Base-by-base conservation (phyloP, 2,329 filamentous ascomycete genomes). In the Torrubiella hemipterigena region DNA sequence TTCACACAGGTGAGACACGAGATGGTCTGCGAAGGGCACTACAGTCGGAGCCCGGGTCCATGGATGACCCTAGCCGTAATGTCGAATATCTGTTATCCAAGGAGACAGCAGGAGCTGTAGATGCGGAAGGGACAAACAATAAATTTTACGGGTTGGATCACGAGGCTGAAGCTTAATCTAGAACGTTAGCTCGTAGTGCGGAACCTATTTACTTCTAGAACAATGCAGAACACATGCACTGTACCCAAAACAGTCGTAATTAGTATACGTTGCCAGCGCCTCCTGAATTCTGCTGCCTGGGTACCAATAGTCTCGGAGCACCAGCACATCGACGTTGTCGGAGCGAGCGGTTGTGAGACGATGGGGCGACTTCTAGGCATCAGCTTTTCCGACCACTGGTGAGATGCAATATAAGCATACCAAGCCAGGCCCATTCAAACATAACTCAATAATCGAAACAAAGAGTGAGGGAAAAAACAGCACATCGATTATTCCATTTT, bases 31-130 rank as follows among this genome's bases (percentile, higher is more conserved):
- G 54, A 45, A 58, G 54, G 37, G 53, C 57, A 3, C 48, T 65
- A 37, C 46, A 51, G 32, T 42, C 55, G 4, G 58, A 67, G 41
- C 58, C 61, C 36, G 67, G 66, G 3, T 59, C 55, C 6, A 50
- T 58, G 42, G 48, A 65, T 35, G 67, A 71, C 40, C 67, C 67
- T 4, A 54, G 56, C 30, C 43, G 58, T 7, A 35, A 55, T 23
- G 65, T 65, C 5, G 65, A 67, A 47, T 39, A 50, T 24, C 56
- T 59, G 40, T 54, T 70, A 13, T 7, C 27, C 10, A 13, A 17
- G n/a, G 9, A 17, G 15, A 12, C n/a, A 20, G 2, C 27, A 6
- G 18, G 29, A 19, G 19, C 25, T 7, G 10, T 6, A 4, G 17
- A 20, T 7, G 9, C 16, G 15, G 27, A 17, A 6, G 16, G 16